Evolutionary conservation across 352 stramenopile genomes (phyloP).

Genomic region (Aphanomyces stellatus): DNA sequence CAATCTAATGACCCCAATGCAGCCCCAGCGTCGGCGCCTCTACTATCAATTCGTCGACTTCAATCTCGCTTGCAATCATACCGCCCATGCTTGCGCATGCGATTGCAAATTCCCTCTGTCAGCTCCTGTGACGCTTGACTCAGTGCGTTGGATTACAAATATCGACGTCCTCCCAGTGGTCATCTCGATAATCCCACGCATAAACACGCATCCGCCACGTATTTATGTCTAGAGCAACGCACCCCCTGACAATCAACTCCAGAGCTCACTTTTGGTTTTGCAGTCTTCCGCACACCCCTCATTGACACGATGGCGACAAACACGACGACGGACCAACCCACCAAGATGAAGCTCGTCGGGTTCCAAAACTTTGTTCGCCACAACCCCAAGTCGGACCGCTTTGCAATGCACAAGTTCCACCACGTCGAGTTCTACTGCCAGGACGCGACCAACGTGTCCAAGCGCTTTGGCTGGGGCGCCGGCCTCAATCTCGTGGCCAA

Average conservation of each 20-base stretch:
- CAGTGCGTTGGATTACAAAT: background rate
- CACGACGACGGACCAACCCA: conserved; percentile 16
- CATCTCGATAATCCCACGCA: background rate
- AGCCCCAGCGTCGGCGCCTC: too few relatives aligned
- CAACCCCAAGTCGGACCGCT: conserved; percentile 68
- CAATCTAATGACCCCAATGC: too few relatives aligned
- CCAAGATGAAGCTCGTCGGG: conserved; percentile 60
- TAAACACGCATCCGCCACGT: background rate
- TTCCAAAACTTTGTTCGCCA: conserved; percentile 65
- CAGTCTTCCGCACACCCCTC: background rate
- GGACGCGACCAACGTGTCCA: conserved; percentile 69
- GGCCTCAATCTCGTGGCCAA: conserved; percentile 76
- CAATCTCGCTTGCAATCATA: background rate
- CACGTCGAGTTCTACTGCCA: conserved; percentile 80
- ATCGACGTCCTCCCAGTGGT: too few relatives aligned
- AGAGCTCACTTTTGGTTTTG: background rate
- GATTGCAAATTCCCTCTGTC: background rate
- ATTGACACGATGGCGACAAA: background rate
- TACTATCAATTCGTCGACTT: too few relatives aligned
- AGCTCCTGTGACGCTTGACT: too few relatives aligned
- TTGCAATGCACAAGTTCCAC: conserved; percentile 72
- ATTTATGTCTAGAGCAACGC: background rate
- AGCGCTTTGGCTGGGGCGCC: conserved; percentile 78
- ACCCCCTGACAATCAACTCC: too few relatives aligned
- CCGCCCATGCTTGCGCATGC: background rate